phyloP scores from a whole-genome alignment of 2,329 filamentous ascomycete species.

The Penicillium hordei region DNA sequence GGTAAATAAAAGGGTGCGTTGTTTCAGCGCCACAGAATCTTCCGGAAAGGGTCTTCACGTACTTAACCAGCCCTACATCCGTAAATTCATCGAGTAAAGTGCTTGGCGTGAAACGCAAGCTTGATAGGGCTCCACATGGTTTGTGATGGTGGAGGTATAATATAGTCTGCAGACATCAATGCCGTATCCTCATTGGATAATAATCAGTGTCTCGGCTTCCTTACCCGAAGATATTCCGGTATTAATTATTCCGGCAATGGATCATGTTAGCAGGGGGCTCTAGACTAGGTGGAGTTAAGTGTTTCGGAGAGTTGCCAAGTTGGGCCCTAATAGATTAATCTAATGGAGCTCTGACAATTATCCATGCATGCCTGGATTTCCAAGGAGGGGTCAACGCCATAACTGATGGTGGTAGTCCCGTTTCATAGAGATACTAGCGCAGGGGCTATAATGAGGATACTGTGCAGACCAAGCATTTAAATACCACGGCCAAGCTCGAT shows the following conservation, averaged over 20 bases:
- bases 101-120: slow-evolving; percentile 9
- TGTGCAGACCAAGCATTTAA: neutral
- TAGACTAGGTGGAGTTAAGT: neutral
- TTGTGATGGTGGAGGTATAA: too few species aligned
- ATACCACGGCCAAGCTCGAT: slow-evolving; percentile 4
- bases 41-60: neutral
- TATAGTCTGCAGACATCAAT: too few species aligned
- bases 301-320: slow-evolving; percentile 3
- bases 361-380: neutral
- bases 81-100: neutral
- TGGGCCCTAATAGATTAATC: neutral
- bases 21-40: neutral
- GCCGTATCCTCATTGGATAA: neutral
- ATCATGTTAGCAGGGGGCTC: neutral
- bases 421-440: slow-evolving; percentile 5
- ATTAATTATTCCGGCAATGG: neutral
- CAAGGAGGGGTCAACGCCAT: neutral
- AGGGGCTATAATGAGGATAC: neutral
- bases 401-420: neutral
- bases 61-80: neutral
- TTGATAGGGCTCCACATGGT: neutral
- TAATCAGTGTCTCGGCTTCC: neutral
- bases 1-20: neutral
- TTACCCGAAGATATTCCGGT: slow-evolving; percentile 5
- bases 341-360: neutral